Conservation (phyloP, 345 rosid species). For the Eucalyptus shirleyi region DNA sequence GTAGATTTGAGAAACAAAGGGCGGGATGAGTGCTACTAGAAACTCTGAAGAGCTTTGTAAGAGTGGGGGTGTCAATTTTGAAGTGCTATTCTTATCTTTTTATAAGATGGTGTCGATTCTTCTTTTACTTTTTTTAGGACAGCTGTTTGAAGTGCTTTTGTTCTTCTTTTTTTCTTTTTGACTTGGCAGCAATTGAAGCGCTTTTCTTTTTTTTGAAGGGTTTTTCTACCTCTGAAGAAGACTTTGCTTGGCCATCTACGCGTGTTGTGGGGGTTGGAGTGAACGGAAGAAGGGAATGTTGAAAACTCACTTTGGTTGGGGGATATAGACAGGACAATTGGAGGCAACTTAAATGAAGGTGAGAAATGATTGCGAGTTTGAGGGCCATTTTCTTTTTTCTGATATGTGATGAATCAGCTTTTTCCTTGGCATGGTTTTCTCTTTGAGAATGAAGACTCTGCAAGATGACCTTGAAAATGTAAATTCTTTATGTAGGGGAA, state of each 20-base stretch:
- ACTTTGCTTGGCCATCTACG: background rate
- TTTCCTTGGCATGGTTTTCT: background rate
- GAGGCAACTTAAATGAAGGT: background rate
- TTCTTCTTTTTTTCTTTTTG: background rate
- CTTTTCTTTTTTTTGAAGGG: background rate
- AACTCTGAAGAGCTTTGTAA: background rate
- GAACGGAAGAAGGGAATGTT: background rate
- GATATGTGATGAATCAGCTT: background rate
- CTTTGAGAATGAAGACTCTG: background rate
- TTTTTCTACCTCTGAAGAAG: background rate
- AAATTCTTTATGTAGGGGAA: background rate
- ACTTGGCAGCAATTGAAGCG: background rate
- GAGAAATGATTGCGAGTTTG: background rate
- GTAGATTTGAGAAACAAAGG: background rate
- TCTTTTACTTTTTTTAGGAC: background rate
- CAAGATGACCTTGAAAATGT: background rate
- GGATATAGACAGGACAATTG: background rate
- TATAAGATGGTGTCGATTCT: background rate
- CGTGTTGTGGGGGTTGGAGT: background rate
- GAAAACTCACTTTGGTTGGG: background rate
- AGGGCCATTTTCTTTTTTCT: background rate
- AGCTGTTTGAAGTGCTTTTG: background rate
- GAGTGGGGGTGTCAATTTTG: background rate
- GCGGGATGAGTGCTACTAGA: background rate
- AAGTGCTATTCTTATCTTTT: background rate